Base-by-base conservation (phyloP, 371 early-diverging fungal species). In the Blakeslea trispora region DNA sequence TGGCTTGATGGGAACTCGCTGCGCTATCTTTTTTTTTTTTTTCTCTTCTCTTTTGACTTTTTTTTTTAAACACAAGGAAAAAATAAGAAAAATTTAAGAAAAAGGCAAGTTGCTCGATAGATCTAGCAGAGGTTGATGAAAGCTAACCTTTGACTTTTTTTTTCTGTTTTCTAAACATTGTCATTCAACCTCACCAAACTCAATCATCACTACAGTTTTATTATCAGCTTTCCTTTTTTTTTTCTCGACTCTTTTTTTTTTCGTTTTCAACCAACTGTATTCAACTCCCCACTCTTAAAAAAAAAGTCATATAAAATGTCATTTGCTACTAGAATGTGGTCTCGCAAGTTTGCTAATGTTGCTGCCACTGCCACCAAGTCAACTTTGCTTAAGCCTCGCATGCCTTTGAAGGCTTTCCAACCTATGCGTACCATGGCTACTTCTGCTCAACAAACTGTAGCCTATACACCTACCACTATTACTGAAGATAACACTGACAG, bases 261-360 rank as follows among this genome's bases (percentile, higher is more conserved):
- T 31, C 10, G 31, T 40, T 37, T 49, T 35, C 17, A 17, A 34
- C 8, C 19, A 37, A 35, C n/a, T 37, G 17, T 21, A n/a, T 34
- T 28, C 44, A 63, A 58, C 47, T 51, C 55, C 59, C 59, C 45
- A 50, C 52, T 55, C 55, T 67, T 37, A 37, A 2, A 37, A 9
- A 37, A 37, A 46, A 11, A 11, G 11, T 54, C 37, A 47, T 32
- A 52, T 23, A 52, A 42, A 53, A 77, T 77, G 74, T 71, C 74
- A 43, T 73, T 77, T 71, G 72, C 77, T 60, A 61, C 73, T 15
- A 73, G 73, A 73, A 50, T 77, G 69, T 77, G 71, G 71, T 66
- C 74, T 50, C 77, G 77, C 55, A 69, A 66, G 50, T 52, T 77
- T 40, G 68, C 66, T 55, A 67, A 66, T 45, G 62, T 66, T 35